Base-by-base conservation (phyloP, 148 eudicot genomes). In the Polygonum maritimum region DNA sequence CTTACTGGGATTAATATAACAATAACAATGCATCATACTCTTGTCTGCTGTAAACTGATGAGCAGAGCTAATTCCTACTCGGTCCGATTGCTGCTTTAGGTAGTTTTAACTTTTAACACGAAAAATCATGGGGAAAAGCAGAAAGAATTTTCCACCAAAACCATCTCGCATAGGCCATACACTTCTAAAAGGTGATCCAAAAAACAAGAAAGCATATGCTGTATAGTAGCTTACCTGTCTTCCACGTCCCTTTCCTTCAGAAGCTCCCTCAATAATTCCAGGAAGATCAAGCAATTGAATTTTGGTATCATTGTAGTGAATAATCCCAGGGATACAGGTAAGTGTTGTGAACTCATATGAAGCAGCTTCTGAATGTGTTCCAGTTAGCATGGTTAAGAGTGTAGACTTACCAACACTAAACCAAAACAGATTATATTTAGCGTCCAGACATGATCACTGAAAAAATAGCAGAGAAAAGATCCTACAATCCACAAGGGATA, bases 221-320 rank as follows among this genome's bases (percentile, higher is more conserved):
- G 16, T 26, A 67, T 1, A 16, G 44, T 10, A 44, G n/a, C 21
- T 77, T 82, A 96, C 99, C 97, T 96, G 99, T 80, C 99, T 86
- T 81, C 99, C 99, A 83, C 99, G 99, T 19, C 99, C 99, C 86
- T 96, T 96, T 77, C 99, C 99, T 85, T 96, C 99, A 76, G 99
- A 91, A 83, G 99, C 99, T 82, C 99, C 99, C 89, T 96, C 99
- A 73, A 96, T 96, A 81, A 96, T 96, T 86, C 99, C 99, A 82
- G 99, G 99, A 84, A 96, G 97, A 87, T 96, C 99, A 76, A 96
- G 99, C 77, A 96, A 77, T 82, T 96, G 99, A 82, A 96, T 92
- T 82, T 96, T 96, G 41, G 99, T 91, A 79, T 85, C 99, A 79
- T 96, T 96, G 82, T 96, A 96, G 83, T 96, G 88, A 71, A 96